A percentile compares a stretch with the other conserved stretches of the same genome.
Evolutionary conservation across 139 green algal species (phyloP).

Genomic region (Gonium pectorale): DNA sequence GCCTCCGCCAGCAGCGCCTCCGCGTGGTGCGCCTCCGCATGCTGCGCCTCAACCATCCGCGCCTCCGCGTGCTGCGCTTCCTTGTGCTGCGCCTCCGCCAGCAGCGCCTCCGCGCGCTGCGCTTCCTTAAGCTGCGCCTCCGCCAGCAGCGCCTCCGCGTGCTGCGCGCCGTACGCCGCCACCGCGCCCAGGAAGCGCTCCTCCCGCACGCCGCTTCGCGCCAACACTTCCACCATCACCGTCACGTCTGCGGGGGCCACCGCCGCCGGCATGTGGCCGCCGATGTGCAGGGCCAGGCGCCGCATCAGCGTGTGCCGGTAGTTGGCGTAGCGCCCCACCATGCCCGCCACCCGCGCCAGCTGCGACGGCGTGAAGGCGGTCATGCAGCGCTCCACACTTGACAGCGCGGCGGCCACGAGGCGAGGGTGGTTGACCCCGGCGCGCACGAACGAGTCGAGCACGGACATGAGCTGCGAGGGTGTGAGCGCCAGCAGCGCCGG

Average conservation of each 20-base stretch:
- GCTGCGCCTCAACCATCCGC: neutral
- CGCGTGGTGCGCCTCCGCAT: neutral
- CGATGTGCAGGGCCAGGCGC: constrained; percentile 28
- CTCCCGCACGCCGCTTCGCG: constrained; percentile 6
- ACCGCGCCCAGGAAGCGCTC: constrained; percentile 16
- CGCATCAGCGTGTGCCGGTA: constrained; percentile 13
- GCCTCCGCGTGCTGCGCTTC: too few species aligned
- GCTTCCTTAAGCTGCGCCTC: neutral
- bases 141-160: neutral
- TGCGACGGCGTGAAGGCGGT: neutral
- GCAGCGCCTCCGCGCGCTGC: too few species aligned
- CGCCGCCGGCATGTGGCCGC: neutral
- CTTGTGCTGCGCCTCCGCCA: neutral
- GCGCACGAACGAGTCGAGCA: neutral
- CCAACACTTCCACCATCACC: neutral
- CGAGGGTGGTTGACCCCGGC: neutral
- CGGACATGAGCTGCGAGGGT: neutral
- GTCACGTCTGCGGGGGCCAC: constrained; percentile 10
- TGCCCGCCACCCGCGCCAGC: constrained; percentile 8
- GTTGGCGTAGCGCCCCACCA: neutral
- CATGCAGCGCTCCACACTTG: constrained; percentile 12
- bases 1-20: neutral
- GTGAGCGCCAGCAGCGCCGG: constrained; percentile 5
- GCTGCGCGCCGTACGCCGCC: neutral
- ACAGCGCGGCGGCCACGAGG: constrained; percentile 7